Evolutionary conservation across 106 monocot species (phyloP).

Genomic region (Phalaenopsis aphrodite): DNA sequence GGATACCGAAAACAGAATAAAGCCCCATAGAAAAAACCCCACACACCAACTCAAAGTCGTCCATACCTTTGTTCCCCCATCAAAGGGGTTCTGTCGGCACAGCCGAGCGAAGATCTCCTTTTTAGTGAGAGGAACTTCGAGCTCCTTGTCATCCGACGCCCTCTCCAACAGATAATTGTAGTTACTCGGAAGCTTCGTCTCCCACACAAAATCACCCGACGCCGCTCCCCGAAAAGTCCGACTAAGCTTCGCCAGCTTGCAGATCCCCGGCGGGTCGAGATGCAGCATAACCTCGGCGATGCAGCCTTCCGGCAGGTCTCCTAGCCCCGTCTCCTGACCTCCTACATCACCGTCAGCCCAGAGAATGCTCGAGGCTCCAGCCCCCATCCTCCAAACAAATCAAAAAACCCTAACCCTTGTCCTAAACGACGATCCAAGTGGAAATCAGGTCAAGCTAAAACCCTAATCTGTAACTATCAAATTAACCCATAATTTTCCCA

Average conservation of each 20-base stretch:
- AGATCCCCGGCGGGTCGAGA: slow-evolving; percentile 78
- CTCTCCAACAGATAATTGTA: slow-evolving; percentile 44
- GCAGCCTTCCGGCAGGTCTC: slow-evolving; percentile 78
- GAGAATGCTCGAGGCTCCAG: slow-evolving; percentile 27
- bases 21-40: background rate
- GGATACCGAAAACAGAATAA: no score
- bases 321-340: slow-evolving; percentile 25
- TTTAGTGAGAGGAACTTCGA: slow-evolving; percentile 20
- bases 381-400: slow-evolving; percentile 37
- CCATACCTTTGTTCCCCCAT: slow-evolving; percentile 60
- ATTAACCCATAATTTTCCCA: background rate
- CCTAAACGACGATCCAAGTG: background rate
- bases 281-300: slow-evolving; percentile 62
- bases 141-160: slow-evolving; percentile 7
- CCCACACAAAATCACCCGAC: slow-evolving; percentile 61
- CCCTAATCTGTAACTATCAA: background rate
- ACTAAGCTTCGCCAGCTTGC: slow-evolving; percentile 48
- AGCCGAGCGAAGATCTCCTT: slow-evolving; percentile 76
- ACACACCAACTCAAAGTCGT: background rate
- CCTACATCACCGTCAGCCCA: slow-evolving; percentile 22
- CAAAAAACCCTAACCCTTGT: background rate
- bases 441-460: background rate
- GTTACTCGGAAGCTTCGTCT: slow-evolving; percentile 64
- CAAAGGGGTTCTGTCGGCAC: slow-evolving; percentile 52
- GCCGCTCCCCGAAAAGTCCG: slow-evolving; percentile 60